Evolutionary conservation across 306 rosid species (phyloP).

Genomic region (Acacia confusa): DNA sequence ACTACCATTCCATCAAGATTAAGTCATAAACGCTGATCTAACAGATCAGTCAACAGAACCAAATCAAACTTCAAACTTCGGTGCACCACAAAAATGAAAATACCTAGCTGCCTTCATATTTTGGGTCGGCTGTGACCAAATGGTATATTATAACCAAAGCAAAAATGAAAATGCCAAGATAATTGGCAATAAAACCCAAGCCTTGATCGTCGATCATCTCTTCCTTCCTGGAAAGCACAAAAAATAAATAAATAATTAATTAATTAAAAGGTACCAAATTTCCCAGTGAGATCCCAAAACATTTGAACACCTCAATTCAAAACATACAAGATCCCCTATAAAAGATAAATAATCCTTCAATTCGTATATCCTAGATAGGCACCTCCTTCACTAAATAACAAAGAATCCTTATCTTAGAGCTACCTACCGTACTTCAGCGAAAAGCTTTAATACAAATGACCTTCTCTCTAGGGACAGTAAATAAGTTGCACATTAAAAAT

Average conservation of each 20-base stretch:
- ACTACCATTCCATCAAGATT: neutral
- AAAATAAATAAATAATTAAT: neutral
- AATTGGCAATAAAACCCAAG: slow-evolving; percentile 45
- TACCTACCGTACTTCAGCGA: neutral
- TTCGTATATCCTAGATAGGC: neutral
- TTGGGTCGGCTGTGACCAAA: slow-evolving; percentile 38
- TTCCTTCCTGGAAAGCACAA: slow-evolving; percentile 19
- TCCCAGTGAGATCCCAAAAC: neutral
- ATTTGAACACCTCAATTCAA: neutral
- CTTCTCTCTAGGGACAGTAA: neutral
- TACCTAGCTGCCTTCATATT: slow-evolving; percentile 40
- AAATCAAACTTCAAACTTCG: slow-evolving; percentile 9
- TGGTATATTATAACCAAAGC: slow-evolving; percentile 43
- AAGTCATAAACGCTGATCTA: neutral
- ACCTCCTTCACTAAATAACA: neutral
- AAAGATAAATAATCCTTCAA: neutral
- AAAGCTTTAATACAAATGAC: neutral
- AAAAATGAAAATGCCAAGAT: slow-evolving; percentile 48
- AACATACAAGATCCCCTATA: neutral
- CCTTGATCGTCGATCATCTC: slow-evolving; percentile 46
- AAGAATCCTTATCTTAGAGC: neutral
- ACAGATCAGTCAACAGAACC: slow-evolving; percentile 26
- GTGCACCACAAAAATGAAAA: slow-evolving; percentile 14
- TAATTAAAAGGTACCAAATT: neutral
- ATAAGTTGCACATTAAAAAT: neutral